phyloP scores from a whole-genome alignment of 2,329 filamentous ascomycete genomes.

The Sporothrix euskadiensis region DNA sequence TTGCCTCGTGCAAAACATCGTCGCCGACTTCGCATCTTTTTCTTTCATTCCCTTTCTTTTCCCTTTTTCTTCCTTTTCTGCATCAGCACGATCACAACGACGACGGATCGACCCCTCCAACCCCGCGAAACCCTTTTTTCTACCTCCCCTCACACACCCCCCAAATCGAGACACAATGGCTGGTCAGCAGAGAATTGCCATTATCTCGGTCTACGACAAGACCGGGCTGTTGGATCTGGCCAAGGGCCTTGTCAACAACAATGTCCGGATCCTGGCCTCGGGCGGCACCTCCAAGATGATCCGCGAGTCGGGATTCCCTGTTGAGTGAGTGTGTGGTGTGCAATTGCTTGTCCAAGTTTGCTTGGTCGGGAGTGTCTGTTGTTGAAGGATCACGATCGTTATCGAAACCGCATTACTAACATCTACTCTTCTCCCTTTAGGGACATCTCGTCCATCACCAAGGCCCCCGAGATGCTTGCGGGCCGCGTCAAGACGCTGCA shows the following conservation, averaged over 20 bases:
- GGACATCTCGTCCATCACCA: conserved; percentile 96
- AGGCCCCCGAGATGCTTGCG: conserved; percentile 93
- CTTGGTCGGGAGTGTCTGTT: neutral
- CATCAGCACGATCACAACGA: neutral
- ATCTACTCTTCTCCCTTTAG: conserved; percentile 47
- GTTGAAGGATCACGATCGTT: neutral
- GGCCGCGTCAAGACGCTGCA: conserved; percentile 83
- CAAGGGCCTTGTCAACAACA: conserved; percentile 83
- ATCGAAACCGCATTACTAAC: neutral
- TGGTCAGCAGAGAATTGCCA: conserved; percentile 66
- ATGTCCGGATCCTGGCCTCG: conserved; percentile 90
- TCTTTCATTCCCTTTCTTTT: neutral
- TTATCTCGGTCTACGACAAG: conserved; percentile 98
- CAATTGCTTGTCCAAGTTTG: neutral
- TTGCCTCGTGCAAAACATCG: neutral
- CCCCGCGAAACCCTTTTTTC: neutral
- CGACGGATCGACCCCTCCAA: conserved; percentile 9
- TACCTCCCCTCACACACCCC: neutral
- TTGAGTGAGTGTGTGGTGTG: conserved; percentile 66
- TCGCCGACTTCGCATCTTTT: neutral
- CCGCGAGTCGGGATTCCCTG: conserved; percentile 89
- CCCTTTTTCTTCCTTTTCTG: neutral
- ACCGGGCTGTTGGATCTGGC: conserved; percentile 90
- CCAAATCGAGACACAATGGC: conserved; percentile 38
- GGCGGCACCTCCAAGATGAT: conserved; percentile 96